These are phyloP conservation scores for Purshia tridentata DNA, from an alignment of 306 rosid genomes.

Conservation along the genomic window DNA sequence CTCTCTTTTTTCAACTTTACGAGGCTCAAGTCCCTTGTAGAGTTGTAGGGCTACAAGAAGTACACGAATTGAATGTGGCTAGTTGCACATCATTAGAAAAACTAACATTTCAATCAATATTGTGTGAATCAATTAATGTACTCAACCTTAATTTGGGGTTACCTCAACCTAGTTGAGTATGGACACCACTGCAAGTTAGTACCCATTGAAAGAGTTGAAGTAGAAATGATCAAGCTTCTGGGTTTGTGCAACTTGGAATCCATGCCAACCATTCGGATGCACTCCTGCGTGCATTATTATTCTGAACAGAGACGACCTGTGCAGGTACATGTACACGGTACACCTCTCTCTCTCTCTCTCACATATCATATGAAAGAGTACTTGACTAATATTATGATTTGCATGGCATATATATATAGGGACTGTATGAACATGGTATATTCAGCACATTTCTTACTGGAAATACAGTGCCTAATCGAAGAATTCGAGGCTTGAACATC, in stretches of 20 bases:
- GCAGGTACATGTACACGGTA: too few relatives aligned
- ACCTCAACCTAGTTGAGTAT: not conserved
- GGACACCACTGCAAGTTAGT: not conserved
- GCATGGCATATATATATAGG: not conserved
- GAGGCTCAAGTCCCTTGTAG: not conserved
- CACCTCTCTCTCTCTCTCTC: constrained; percentile 8
- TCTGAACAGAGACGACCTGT: too few relatives aligned
- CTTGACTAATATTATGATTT: not conserved
- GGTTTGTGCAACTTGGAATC: not conserved
- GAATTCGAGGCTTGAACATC: not conserved
- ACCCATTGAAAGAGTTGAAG: not conserved
- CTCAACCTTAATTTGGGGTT: not conserved
- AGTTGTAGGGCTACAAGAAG: not conserved
- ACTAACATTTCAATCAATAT: not conserved
- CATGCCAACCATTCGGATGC: not conserved
- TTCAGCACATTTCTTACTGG: constrained; percentile 1
- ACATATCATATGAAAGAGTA: not conserved
- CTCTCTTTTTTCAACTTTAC: not conserved
- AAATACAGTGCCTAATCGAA: not conserved
- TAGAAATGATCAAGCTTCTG: not conserved
- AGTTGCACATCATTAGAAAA: not conserved
- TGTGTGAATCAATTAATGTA: not conserved
- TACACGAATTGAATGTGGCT: rapidly evolving
- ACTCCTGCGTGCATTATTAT: too few relatives aligned
- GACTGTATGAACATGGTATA: not conserved